Percentiles rank a stretch among this genome's conserved stretches.
Conservation (phyloP, 1,139 yeast species). For the Wickerhamomyces sp. region DNA sequence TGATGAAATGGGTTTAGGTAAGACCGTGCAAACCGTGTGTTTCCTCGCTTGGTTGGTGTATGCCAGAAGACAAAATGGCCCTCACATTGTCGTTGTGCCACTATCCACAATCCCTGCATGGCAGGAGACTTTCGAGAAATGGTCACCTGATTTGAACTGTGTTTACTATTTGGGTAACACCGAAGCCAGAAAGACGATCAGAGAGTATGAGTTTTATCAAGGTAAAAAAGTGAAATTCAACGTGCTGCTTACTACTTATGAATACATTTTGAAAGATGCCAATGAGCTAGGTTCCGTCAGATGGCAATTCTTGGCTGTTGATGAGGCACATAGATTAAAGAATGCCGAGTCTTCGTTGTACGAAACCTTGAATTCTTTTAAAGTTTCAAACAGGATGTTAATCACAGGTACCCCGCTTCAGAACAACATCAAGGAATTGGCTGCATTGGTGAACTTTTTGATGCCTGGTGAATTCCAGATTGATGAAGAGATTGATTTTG, state of each 20-base stretch:
- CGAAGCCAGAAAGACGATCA: constrained; percentile 71
- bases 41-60: constrained; percentile 91
- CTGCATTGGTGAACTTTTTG: constrained; percentile 88
- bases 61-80: constrained; percentile 95
- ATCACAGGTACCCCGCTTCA: constrained; percentile 98
- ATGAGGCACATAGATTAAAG: constrained; percentile 95
- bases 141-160: constrained; percentile 96
- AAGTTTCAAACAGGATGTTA: constrained; percentile 75
- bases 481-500: constrained; percentile 93
- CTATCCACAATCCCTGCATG: constrained; percentile 95
- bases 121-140: constrained; percentile 97
- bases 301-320: constrained; percentile 98
- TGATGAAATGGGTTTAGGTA: constrained; percentile 99
- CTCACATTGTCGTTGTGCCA: constrained; percentile 94
- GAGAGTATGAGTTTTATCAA: constrained; percentile 79
- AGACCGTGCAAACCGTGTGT: constrained; percentile 95
- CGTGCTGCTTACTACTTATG: constrained; percentile 86
- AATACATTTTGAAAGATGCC: constrained; percentile 87
- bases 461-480: constrained; percentile 92
- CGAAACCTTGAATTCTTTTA: constrained; percentile 79
- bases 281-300: constrained; percentile 71
- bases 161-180: constrained; percentile 92
- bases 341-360: constrained; percentile 91
- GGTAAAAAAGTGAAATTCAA: constrained; percentile 80
- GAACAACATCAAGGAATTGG: constrained; percentile 90